phyloP scores from a whole-genome alignment of 768 basidiomycete species.

The Boletus reticulatus region DNA sequence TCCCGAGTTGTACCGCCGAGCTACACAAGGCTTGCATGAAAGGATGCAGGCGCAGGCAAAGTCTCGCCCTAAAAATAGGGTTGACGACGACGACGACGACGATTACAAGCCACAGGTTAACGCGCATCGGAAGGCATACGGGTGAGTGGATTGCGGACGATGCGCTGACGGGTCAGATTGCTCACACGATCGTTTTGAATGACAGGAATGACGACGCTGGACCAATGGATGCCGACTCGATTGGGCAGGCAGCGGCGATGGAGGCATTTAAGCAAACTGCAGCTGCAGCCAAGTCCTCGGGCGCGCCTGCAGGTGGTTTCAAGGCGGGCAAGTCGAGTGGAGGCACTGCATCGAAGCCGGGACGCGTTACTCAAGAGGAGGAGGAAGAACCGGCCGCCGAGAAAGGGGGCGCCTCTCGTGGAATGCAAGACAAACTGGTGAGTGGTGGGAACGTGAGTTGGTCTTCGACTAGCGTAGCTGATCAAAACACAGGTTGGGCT shows the following conservation, averaged over 20 bases:
- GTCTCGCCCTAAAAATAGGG: background rate
- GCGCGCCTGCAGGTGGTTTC: conserved; percentile 21
- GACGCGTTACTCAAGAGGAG: background rate
- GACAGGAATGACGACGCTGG: conserved; percentile 17
- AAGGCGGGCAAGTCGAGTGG: conserved; percentile 1
- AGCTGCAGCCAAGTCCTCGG: background rate
- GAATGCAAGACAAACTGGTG: conserved; percentile 31
- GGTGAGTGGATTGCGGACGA: conserved; percentile 14
- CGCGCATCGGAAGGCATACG: conserved; percentile 33
- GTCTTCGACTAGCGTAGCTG: background rate
- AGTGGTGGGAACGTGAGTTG: background rate
- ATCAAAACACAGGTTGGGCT: conserved; percentile 19
- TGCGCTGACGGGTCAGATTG: background rate
- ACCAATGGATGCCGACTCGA: conserved; percentile 27
- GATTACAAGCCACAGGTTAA: conserved; percentile 20
- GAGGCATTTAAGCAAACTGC: conserved; percentile 31
- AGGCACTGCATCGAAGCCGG: background rate
- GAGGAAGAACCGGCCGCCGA: conserved; percentile 8
- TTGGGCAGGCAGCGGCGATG: conserved; percentile 31
- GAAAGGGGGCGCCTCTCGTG: conserved; percentile 10
- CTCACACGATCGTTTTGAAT: background rate
- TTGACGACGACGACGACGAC: conserved; percentile 10
- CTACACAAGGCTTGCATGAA: conserved; percentile 23
- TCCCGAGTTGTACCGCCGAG: conserved; percentile 17
- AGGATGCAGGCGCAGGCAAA: conserved; percentile 18